Conservation (phyloP, 2,329 filamentous ascomycete genomes). For the Blastomyces emzantsi region DNA sequence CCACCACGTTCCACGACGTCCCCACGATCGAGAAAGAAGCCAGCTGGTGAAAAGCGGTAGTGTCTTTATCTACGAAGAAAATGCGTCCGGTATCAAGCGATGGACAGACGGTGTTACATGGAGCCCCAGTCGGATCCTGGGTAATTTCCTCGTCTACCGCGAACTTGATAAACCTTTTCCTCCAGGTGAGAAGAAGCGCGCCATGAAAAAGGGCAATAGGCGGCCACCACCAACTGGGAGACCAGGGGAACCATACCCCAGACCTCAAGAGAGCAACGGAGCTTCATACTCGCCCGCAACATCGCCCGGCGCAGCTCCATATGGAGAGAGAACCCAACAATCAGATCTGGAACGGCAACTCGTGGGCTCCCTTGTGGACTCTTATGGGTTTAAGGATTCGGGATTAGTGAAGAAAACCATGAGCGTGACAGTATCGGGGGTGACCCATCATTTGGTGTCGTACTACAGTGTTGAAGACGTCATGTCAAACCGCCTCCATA, state of each 20-base stretch:
- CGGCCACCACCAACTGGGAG: slow-evolving; percentile 36
- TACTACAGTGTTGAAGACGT: slow-evolving; percentile 82
- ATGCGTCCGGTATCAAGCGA: slow-evolving; percentile 80
- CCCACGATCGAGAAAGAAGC: slow-evolving; percentile 73
- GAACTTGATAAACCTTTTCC: slow-evolving; percentile 70
- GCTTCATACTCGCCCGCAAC: slow-evolving; percentile 33
- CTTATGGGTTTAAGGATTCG: slow-evolving; percentile 73
- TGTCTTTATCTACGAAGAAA: slow-evolving; percentile 87
- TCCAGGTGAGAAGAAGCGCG: slow-evolving; percentile 75
- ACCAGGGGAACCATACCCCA: slow-evolving; percentile 46
- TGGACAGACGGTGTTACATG: slow-evolving; percentile 91
- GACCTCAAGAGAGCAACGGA: slow-evolving; percentile 32
- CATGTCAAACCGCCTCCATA: slow-evolving; percentile 49
- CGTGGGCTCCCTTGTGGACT: slow-evolving; percentile 79
- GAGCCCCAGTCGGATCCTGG: slow-evolving; percentile 79
- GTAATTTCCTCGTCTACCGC: slow-evolving; percentile 78
- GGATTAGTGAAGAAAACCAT: slow-evolving; percentile 92
- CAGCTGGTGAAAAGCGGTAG: slow-evolving; percentile 73
- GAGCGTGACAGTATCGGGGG: slow-evolving; percentile 63
- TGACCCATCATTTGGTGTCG: slow-evolving; percentile 76
- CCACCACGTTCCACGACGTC: slow-evolving; percentile 69
- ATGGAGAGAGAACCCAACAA: slow-evolving; percentile 32
- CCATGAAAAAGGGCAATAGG: slow-evolving; percentile 58
- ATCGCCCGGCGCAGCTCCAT: slow-evolving; percentile 21
- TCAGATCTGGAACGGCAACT: slow-evolving; percentile 49